Evolutionary conservation across 2,329 filamentous ascomycete species (phyloP).

Genomic region (Teratosphaeria destructans): DNA sequence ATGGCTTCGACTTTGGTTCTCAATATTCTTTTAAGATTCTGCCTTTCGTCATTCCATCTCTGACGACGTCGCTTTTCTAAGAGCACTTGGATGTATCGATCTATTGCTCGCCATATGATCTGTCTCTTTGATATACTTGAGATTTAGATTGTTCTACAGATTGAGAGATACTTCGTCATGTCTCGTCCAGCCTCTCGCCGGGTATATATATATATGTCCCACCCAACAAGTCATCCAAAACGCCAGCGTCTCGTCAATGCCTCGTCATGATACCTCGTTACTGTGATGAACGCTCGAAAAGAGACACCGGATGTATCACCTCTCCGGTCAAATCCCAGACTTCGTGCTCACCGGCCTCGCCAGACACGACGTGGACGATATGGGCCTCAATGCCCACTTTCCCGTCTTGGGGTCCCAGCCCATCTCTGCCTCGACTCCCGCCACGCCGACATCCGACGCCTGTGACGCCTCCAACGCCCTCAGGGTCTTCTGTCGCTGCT

Average conservation of each 20-base stretch:
- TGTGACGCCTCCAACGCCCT: not conserved
- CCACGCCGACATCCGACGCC: constrained; percentile 6
- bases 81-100: no score
- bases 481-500: not conserved
- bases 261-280: not conserved
- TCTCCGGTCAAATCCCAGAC: not conserved
- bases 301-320: not conserved
- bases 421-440: constrained; percentile 17
- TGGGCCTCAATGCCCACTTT: constrained; percentile 18
- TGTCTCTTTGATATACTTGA: no score
- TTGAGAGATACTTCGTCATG: no score
- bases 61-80: no score
- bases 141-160: no score
- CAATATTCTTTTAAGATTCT: no score
- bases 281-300: not conserved
- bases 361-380: constrained; percentile 3
- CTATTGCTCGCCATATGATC: no score
- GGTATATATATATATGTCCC: not conserved
- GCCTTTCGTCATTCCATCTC: no score
- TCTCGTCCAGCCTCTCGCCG: not conserved
- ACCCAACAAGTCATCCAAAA: not conserved
- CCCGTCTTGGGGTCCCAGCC: constrained; percentile 21
- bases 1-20: no score
- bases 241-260: not conserved
- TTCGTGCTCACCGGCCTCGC: not conserved